phyloP scores from a whole-genome alignment of 2,329 filamentous ascomycete genomes.

The Phialophora macrospora region DNA sequence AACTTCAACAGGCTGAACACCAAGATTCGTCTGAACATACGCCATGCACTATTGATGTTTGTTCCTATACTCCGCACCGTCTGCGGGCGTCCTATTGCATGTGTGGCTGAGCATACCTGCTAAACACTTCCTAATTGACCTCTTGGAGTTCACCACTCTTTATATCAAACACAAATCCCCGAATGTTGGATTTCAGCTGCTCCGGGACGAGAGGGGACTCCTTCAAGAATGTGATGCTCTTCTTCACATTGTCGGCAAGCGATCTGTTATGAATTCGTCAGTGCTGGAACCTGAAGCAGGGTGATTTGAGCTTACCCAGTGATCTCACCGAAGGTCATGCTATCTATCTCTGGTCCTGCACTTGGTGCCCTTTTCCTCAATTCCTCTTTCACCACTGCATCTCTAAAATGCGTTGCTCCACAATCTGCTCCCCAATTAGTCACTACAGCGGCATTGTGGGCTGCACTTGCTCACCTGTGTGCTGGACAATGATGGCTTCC shows the following conservation, averaged over 20 bases:
- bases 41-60: not conserved
- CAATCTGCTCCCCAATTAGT: conserved; percentile 19
- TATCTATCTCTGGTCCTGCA: conserved; percentile 17
- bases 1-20: too few relatives aligned
- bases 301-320: conserved; percentile 13
- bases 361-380: conserved; percentile 19
- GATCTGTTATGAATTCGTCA: conserved; percentile 8
- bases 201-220: conserved; percentile 17
- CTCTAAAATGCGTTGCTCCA: conserved; percentile 23
- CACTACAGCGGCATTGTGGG: not conserved
- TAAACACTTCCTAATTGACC: conserved; percentile 7
- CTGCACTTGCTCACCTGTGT: conserved; percentile 16
- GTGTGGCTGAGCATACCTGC: not conserved
- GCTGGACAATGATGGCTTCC: conserved; percentile 25
- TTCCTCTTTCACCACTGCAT: conserved; percentile 19
- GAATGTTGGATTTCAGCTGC: conserved; percentile 17
- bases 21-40: not conserved
- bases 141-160: conserved; percentile 24
- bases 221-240: conserved; percentile 24
- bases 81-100: not conserved
- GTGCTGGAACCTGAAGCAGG: not conserved
- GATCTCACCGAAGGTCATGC: conserved; percentile 22
- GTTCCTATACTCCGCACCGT: not conserved
- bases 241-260: conserved; percentile 25
- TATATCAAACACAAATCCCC: conserved; percentile 26